Evolutionary conservation across 2,329 filamentous ascomycete genomes (phyloP), one percentile per base, ranked within the genome.

Genomic region (Botrytis hyacinthi): DNA sequence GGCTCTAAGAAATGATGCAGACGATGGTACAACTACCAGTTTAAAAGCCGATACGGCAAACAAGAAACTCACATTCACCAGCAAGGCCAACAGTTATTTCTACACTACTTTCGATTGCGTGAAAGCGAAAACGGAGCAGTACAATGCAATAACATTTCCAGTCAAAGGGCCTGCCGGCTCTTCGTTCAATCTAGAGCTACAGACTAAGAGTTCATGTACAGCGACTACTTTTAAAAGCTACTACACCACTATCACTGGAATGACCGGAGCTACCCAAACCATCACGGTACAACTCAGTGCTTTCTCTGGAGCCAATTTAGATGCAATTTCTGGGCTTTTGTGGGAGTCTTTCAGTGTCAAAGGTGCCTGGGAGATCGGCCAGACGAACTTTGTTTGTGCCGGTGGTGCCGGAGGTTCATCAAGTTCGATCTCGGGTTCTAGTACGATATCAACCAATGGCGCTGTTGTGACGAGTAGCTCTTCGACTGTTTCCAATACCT

Each of bases 31-130:
- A 73, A 87, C 86, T 82, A 81, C 80, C 75, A 79, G 84, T 78
- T 78, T 85, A 78, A 82, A 81, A 65, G 78, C 78, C 22, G 76
- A 79, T 62, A 83, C 81, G 48, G 81, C 81, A 22, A 80, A 80
- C 22, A 84, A 84, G 65, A 83, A 85, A 44, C 82, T 88, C 35
- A 83, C 83, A 12, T 86, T 89, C 80, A 85, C 83, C n/a, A 85
- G 85, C 46, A 85, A 84, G 74, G 77, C 82, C 26, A 78, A 76
- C 40, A 85, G 86, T 20, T 88, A 88, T 81, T 88, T 87, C 75
- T 88, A 88, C 77, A 86, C 87, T 78, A 85, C 83, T 2, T 84
- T 88, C 71, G 77, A 80, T 0, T 88, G 87, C 80, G 82, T 85
- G 76, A 80, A 82, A 57, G 83, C 86, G 29, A 80, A 80, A 26